Conservation (phyloP, 495 filamentous ascomycete genomes). For the Neurospora sp. region DNA sequence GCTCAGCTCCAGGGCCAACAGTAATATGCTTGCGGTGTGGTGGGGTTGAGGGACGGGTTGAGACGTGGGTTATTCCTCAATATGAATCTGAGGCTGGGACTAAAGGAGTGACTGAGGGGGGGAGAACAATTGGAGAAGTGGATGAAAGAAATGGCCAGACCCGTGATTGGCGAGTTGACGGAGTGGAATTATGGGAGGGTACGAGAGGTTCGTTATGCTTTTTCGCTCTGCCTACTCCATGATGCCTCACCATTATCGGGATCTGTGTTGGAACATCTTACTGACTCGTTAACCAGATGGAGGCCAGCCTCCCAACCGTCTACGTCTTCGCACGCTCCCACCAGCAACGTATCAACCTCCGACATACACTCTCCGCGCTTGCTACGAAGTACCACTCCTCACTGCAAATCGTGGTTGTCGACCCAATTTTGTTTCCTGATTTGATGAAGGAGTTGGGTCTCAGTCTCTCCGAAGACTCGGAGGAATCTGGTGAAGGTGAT, state of each 20-base stretch:
- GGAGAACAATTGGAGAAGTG: constrained; percentile 5
- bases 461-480: neutral
- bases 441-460: constrained; percentile 27
- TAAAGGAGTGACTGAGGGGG: neutral
- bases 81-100: neutral
- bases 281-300: neutral
- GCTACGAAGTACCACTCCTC: constrained; percentile 31
- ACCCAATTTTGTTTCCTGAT: constrained; percentile 32
- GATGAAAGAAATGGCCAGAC: constrained; percentile 21
- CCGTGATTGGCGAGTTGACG: constrained; percentile 30
- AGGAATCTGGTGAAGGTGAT: neutral
- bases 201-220: constrained; percentile 21
- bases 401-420: constrained; percentile 28
- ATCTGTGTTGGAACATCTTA: neutral
- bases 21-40: neutral
- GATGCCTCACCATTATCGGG: too few species aligned
- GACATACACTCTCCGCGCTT: constrained; percentile 23
- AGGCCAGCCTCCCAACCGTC: constrained; percentile 31
- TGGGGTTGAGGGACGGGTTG: neutral
- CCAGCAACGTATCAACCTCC: constrained; percentile 17
- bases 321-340: constrained; percentile 31
- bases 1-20: neutral
- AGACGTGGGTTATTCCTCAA: neutral
- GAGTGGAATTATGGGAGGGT: constrained; percentile 25
- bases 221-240: too few species aligned